Evolutionary conservation across 2,329 filamentous ascomycete species (phyloP).

Genomic region (Rutstroemia sp.): DNA sequence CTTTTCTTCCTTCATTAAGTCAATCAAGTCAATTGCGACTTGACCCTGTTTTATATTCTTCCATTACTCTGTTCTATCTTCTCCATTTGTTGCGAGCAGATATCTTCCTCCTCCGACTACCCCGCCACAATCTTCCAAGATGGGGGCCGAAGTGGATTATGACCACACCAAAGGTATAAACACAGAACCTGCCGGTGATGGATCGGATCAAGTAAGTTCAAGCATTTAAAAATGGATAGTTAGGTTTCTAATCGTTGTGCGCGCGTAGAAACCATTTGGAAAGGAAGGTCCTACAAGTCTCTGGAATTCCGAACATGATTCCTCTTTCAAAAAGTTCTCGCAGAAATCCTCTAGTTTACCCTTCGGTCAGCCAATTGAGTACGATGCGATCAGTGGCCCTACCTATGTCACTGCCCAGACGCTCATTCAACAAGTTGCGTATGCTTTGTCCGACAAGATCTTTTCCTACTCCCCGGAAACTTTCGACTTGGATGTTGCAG

Average conservation of each 20-base stretch:
- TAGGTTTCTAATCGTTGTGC: constrained; percentile 1
- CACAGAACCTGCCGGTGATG: constrained; percentile 21
- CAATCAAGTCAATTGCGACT: not conserved
- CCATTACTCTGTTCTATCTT: not conserved
- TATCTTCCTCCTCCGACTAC: not conserved
- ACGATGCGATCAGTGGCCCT: constrained; percentile 67
- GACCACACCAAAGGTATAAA: constrained; percentile 19
- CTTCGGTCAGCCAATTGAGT: constrained; percentile 46
- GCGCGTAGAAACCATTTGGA: constrained; percentile 22
- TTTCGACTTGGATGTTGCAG: constrained; percentile 81
- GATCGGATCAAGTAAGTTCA: constrained; percentile 16
- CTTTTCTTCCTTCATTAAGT: not conserved
- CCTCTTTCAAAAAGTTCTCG: constrained; percentile 23
- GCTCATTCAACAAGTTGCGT: constrained; percentile 92
- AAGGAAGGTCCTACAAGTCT: constrained; percentile 22
- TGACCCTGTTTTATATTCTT: not conserved
- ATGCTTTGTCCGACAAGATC: constrained; percentile 91
- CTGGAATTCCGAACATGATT: constrained; percentile 25
- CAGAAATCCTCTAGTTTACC: constrained; percentile 44
- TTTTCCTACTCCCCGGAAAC: constrained; percentile 94
- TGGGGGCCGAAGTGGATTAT: constrained; percentile 23
- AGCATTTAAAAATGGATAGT: not conserved
- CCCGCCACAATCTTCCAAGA: constrained; percentile 9
- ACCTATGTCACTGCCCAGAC: constrained; percentile 91
- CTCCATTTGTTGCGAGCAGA: not conserved